Conservation (phyloP, 2,329 filamentous ascomycete genomes). For the Lasiodiplodia citricola region DNA sequence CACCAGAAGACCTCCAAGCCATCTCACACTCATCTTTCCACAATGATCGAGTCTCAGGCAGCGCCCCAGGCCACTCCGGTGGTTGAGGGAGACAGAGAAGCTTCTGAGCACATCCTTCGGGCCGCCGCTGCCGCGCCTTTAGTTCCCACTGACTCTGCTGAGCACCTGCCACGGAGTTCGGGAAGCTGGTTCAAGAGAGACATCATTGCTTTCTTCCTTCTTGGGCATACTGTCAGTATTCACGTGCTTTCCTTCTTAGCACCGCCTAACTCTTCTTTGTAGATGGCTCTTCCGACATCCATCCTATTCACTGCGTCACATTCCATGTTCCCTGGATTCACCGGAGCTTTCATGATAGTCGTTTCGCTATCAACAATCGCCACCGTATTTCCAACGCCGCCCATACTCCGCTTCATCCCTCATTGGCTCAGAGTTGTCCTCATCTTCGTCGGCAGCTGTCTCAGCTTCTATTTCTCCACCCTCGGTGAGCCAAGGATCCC, state of each 20-base stretch:
- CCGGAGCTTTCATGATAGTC: slow-evolving; percentile 1
- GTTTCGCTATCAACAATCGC: background rate
- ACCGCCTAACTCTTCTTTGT: background rate
- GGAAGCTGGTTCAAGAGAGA: slow-evolving; percentile 5
- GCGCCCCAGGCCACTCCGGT: background rate
- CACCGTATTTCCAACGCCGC: background rate
- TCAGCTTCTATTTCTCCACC: slow-evolving; percentile 10
- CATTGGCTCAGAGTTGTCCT: slow-evolving; percentile 5
- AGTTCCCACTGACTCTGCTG: background rate
- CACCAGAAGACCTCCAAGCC: background rate
- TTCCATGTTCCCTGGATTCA: slow-evolving; percentile 4
- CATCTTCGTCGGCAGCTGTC: slow-evolving; percentile 11
- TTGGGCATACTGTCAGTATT: background rate
- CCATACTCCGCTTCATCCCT: background rate
- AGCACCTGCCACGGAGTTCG: background rate
- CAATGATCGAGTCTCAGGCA: background rate
- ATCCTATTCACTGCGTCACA: slow-evolving; percentile 10
- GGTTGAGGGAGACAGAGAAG: background rate
- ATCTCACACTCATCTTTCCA: background rate
- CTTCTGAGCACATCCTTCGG: background rate
- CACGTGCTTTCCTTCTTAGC: too few species aligned
- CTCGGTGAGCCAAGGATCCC: slow-evolving; percentile 2
- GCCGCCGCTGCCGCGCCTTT: background rate
- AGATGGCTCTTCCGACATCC: slow-evolving; percentile 14
- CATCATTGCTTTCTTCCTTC: slow-evolving; percentile 13